Percentiles rank a stretch among this genome's conserved stretches.
These are phyloP conservation scores for Acephala macrosclerotiorum DNA, from an alignment of 2,329 filamentous ascomycete genomes.

Conservation along the genomic window DNA sequence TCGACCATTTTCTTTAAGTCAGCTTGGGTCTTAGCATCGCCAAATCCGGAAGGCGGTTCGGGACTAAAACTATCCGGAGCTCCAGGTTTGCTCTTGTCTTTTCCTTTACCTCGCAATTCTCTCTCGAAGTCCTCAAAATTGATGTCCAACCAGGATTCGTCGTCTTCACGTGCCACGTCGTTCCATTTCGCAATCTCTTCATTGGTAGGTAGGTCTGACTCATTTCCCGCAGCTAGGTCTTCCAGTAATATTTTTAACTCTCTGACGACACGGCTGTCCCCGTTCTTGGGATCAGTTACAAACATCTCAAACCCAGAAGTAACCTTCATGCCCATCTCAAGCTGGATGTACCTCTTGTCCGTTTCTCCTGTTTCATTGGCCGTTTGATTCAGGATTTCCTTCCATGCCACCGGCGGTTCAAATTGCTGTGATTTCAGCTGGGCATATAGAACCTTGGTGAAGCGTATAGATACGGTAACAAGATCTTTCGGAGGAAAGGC, in stretches of 20 bases:
- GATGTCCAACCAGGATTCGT: constrained; percentile 92
- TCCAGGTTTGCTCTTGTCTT: constrained; percentile 46
- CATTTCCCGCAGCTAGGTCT: constrained; percentile 63
- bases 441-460: constrained; percentile 89
- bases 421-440: constrained; percentile 91
- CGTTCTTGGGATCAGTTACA: constrained; percentile 69
- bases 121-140: constrained; percentile 88
- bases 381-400: constrained; percentile 44
- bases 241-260: constrained; percentile 80
- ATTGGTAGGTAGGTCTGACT: constrained; percentile 68
- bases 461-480: constrained; percentile 78
- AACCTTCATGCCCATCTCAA: constrained; percentile 88
- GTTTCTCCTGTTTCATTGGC: constrained; percentile 37
- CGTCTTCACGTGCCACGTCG: constrained; percentile 68
- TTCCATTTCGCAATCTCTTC: constrained; percentile 77
- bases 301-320: constrained; percentile 93
- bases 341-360: constrained; percentile 41
- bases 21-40: constrained; percentile 71
- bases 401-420: constrained; percentile 64
- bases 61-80: constrained; percentile 39
- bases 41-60: constrained; percentile 57
- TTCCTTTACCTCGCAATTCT: constrained; percentile 67
- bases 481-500: constrained; percentile 80
- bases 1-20: constrained; percentile 91
- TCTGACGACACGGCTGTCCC: constrained; percentile 71